Evolutionary conservation across 1,139 yeast species (phyloP), one percentile per base, ranked within the genome.

Genomic region (Debaryomycetaceae sp.): DNA sequence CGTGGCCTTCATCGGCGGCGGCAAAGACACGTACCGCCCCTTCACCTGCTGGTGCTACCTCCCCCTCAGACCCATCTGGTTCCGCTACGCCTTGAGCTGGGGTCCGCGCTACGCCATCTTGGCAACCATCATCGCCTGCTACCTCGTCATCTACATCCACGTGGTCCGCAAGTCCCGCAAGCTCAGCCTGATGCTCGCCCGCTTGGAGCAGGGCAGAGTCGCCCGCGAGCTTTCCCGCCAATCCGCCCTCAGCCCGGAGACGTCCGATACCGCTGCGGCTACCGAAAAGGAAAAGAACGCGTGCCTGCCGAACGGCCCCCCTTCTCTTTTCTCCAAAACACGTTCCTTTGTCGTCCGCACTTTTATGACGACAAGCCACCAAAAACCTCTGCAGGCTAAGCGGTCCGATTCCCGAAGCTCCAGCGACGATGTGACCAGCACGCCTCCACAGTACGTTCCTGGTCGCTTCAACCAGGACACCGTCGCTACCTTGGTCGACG

Each of bases 11-110:
- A 68, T 79, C 22, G 39, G 49, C 27, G 39, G 49, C 27, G 39
- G 47, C 28, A 39, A 39, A 3, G 56, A 63, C 21, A 83, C 85
- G 1, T 81, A 78, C 45, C 51, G 55, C 22, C 72, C 81, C 13
- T 67, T 72, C 37, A 73, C 79, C 27, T 75, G 83, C 33, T 81
- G 90, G 87, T 78, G 94, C 47, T 85, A 80, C 47, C 57, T 86
- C 30, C 90, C 95, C 0, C 71, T 74, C 30, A 41, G 59, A 3
- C 94, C 93, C 0, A 49, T 68, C 8, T 85, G 93, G 93, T 77
- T 75, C 47, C 63, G 86, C 33, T 49, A 80, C 28, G 86, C 67
- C 1, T 58, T 86, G 30, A 73, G 87, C 38, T 86, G 95, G 95
- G 77, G 73, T 1, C 90, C 94, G 3, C 62, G 96, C 27, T 85